Evolutionary conservation across 139 green algal species (phyloP), one percentile per base, ranked within the genome.

Genomic region (Chlorella sp.): DNA sequence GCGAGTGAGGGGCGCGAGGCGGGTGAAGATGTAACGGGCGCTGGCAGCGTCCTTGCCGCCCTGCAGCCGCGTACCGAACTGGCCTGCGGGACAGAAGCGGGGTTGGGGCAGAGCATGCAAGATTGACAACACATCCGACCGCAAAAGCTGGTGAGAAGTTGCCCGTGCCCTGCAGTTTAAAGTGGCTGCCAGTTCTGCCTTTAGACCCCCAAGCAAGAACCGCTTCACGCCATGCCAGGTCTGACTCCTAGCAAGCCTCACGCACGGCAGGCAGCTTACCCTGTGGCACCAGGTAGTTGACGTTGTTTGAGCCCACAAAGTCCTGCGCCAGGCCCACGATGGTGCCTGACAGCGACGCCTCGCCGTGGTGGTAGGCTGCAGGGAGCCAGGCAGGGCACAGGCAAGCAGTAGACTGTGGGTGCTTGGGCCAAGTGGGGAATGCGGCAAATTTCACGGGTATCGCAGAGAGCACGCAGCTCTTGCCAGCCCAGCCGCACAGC

Each of bases 221-320:
- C 18, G 36, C 36, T 18, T 81, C 16, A 7, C n/a, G 26, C 24
- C 40, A 4, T 19, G 32, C 32, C 79, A 64, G 14, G 4, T 37
- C 19, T 57, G 48, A 9, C 48, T 61, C 28, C 79, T 28, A 18
- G 4, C 28, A 48, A 40, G 30, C 30, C 32, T 12, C 3, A 32
- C 48, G 64, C 37, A 34, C n/a, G 15, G 39, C 32, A 28, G 12
- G 26, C 30, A 22, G 28, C 92, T 87, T 48, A 89, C 95, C 95
- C 34, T 83, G 91, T 14, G 96, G 96, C 60, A 96, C 92, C 61
- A 99, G 95, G 91, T 99, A 93, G 94, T 99, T 99, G 92, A 99
- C 93, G 95, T 99, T 99, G 95, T 99, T 99, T 93, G 90, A 96
- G 76, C 98, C 98, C 79, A 99, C 96, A 91, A 98, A 99, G 93